Evolutionary conservation across 2,329 filamentous ascomycete genomes (phyloP).

Genomic region (Bipolaris bicolor): DNA sequence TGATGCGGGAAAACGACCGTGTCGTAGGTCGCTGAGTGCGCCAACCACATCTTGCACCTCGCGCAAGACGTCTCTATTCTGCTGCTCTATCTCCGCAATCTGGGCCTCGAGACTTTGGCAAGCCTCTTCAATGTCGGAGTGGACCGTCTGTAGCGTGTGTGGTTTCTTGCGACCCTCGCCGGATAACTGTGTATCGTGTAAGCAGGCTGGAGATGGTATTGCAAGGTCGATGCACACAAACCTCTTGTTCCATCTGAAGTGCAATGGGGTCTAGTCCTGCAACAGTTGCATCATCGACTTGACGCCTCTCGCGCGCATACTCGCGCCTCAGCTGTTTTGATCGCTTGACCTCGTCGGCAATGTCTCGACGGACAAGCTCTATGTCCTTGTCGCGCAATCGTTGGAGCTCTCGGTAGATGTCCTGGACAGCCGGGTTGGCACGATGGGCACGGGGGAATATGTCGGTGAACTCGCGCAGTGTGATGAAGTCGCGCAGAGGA

Average conservation of each 20-base stretch:
- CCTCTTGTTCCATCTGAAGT: constrained; percentile 62
- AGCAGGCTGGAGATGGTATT: constrained; percentile 20
- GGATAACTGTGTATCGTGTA: constrained; percentile 60
- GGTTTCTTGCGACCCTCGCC: constrained; percentile 53
- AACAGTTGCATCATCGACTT: constrained; percentile 62
- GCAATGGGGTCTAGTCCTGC: constrained; percentile 62
- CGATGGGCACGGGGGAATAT: constrained; percentile 75
- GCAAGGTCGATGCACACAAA: constrained; percentile 11
- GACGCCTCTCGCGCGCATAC: constrained; percentile 61
- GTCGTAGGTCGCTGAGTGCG: constrained; percentile 79
- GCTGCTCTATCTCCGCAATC: constrained; percentile 68
- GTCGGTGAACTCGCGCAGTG: constrained; percentile 75
- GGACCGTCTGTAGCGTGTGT: constrained; percentile 69
- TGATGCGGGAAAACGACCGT: constrained; percentile 68
- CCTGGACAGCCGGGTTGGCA: constrained; percentile 69
- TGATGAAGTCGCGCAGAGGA: constrained; percentile 73
- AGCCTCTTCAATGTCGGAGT: constrained; percentile 73
- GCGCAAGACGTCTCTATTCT: constrained; percentile 65
- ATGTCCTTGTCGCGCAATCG: constrained; percentile 72
- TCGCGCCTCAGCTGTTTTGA: constrained; percentile 65
- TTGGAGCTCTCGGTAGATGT: constrained; percentile 80
- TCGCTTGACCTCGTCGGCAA: constrained; percentile 67
- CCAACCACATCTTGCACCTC: constrained; percentile 71
- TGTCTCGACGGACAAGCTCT: constrained; percentile 69
- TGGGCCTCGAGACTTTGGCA: constrained; percentile 70